Base-by-base conservation (phyloP, 2,329 filamentous ascomycete genomes). In the Colletotrichum sublineola region DNA sequence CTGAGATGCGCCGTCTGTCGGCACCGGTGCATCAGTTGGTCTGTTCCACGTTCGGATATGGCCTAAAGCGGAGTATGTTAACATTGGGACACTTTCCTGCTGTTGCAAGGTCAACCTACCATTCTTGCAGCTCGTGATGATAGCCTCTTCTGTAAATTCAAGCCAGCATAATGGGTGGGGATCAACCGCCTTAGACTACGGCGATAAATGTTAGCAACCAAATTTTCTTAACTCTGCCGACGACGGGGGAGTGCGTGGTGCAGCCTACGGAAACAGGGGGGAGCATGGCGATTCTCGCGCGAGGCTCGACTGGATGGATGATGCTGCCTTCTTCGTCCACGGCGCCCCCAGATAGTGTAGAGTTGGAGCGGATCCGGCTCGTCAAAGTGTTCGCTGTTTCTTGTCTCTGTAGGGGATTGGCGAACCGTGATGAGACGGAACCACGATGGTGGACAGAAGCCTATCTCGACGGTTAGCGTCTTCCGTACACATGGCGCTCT, bases 91-190 rank as follows among this genome's bases (percentile, higher is more conserved):
- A 48, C 4, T 18, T 42, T 42, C 58, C 36, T 33, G 38, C 75
- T 76, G 62, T 74, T 63, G 75, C 60, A 72, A 73, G 64, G 71
- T 75, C 77, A 64, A 86, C 92, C 82, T 85, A 97, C 96, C 96
- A 83, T 92, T 93, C 79, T 94, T 93, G 83, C 95, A 98, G 76
- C 94, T 94, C 46, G 95, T 98, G 78, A 98, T 91, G 76, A 99
- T 97, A 74, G 93, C 93, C 77, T 97, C 92, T 80, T 98, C 93
- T 67, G 96, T 95, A 78, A 99, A 99, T n/a, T 92, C 93, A 50
- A 99, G 83, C 92, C 95, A 97, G 80, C 91, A 94, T 57, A 97
- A 86, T 65, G 95, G 95, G 81, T 98, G 94, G 73, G 92, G 90
- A 80, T 97, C 95, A 46, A 97, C 90, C 15, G 89, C 86, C 81